Conservation (phyloP, 2,329 filamentous ascomycete species). For the Fusarium nygamai region DNA sequence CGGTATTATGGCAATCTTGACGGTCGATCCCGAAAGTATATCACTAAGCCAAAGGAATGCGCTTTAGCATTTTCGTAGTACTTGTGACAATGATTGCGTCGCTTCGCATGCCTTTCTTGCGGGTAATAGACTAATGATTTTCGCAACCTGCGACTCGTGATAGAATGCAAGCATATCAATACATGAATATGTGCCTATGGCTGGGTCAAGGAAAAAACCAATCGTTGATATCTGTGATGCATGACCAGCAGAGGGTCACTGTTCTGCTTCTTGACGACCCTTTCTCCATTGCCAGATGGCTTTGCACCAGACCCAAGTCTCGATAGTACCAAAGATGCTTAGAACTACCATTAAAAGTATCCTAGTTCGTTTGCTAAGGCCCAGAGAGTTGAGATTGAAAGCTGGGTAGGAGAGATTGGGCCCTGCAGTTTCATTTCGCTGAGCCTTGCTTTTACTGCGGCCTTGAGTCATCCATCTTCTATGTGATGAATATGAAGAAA, state of each 20-base stretch:
- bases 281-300: constrained; percentile 45
- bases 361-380: constrained; percentile 44
- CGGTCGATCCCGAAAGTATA: not conserved
- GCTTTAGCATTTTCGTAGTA: not conserved
- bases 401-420: constrained; percentile 31
- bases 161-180: not conserved
- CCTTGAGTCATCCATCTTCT: not conserved
- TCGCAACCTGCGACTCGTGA: no score
- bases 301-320: constrained; percentile 48
- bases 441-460: not conserved
- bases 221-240: not conserved
- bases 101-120: no score
- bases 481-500: not conserved
- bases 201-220: not conserved
- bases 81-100: no score
- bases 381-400: constrained; percentile 42
- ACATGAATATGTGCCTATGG: not conserved
- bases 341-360: constrained; percentile 40
- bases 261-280: not conserved
- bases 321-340: constrained; percentile 46
- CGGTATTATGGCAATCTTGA: not conserved
- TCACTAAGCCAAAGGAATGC: not conserved
- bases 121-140: no score
- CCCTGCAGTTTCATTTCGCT: not conserved
- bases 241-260: not conserved